These are phyloP conservation scores for Diaporthe citri DNA, from an alignment of 2,329 filamentous ascomycete genomes.

Conservation along the genomic window DNA sequence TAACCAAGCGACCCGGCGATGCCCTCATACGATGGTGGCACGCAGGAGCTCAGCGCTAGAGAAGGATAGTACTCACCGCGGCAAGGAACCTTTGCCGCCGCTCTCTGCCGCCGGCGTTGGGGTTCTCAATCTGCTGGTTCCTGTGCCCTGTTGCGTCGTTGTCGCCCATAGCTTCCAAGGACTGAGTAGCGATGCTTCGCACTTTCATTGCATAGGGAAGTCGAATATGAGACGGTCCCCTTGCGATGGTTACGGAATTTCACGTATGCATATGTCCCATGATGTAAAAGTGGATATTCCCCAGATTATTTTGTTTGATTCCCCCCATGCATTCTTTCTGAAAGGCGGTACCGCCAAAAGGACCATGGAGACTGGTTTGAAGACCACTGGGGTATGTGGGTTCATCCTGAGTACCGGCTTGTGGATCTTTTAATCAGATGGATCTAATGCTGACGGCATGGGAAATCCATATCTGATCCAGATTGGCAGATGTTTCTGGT, in stretches of 20 bases:
- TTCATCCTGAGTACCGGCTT: not conserved
- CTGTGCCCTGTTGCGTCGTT: not conserved
- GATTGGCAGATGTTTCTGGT: constrained; percentile 1
- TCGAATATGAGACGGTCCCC: not conserved
- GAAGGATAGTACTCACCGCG: not conserved
- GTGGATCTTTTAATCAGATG: constrained; percentile 2
- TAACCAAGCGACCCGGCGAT: not conserved
- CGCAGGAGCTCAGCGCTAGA: not conserved
- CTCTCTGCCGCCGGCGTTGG: not conserved
- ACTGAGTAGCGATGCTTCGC: too few relatives aligned
- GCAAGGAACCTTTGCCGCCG: not conserved
- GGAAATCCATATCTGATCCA: not conserved
- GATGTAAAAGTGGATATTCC: not conserved
- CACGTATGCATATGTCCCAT: not conserved
- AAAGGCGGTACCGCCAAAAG: not conserved
- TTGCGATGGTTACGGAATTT: not conserved
- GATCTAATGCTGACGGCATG: not conserved
- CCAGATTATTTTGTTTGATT: constrained; percentile 4
- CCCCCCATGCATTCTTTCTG: not conserved
- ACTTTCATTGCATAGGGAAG: not conserved
- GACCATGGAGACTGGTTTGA: not conserved
- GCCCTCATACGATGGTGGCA: not conserved
- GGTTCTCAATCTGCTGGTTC: not conserved
- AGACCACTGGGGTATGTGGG: not conserved
- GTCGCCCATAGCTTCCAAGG: not conserved